phyloP scores from a whole-genome alignment of 768 basidiomycete species.

The Mycena rebaudengoi region DNA sequence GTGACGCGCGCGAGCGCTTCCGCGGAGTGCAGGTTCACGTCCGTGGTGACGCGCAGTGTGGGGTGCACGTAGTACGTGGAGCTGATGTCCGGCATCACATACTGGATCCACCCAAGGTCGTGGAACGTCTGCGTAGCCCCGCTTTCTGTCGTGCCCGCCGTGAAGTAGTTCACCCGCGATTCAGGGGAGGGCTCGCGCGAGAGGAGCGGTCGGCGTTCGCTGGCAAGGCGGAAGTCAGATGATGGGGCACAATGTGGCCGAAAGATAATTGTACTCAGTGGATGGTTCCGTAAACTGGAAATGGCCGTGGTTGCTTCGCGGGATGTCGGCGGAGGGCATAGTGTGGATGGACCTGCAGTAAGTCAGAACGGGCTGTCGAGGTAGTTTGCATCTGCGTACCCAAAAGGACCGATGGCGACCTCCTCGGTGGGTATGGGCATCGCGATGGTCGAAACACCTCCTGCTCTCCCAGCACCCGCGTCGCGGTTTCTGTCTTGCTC shows the following conservation, averaged over 20 bases:
- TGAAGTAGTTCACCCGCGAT: background rate
- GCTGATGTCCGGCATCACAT: constrained; percentile 75
- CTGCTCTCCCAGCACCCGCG: too few species aligned
- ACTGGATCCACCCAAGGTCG: constrained; percentile 78
- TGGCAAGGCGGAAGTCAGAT: background rate
- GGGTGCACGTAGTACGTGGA: constrained; percentile 76
- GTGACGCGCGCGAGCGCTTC: constrained; percentile 59
- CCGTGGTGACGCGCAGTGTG: constrained; percentile 69
- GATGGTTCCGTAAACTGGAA: background rate
- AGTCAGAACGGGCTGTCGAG: background rate
- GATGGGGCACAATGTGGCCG: too few species aligned
- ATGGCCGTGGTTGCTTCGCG: background rate
- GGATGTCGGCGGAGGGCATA: constrained; percentile 11
- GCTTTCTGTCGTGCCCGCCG: background rate
- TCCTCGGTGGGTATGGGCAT: constrained; percentile 31
- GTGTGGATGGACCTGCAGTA: constrained; percentile 14
- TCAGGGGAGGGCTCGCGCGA: background rate
- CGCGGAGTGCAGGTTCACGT: constrained; percentile 68
- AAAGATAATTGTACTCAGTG: constrained; percentile 13
- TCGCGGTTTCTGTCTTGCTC: background rate
- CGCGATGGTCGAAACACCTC: constrained; percentile 34
- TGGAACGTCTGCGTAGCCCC: constrained; percentile 37
- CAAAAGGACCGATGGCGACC: background rate
- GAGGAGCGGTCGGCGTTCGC: constrained; percentile 27
- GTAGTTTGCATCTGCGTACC: background rate